These are phyloP conservation scores for Ilex aquifolium DNA, from an alignment of 257 asterid species.

Conservation along the genomic window DNA sequence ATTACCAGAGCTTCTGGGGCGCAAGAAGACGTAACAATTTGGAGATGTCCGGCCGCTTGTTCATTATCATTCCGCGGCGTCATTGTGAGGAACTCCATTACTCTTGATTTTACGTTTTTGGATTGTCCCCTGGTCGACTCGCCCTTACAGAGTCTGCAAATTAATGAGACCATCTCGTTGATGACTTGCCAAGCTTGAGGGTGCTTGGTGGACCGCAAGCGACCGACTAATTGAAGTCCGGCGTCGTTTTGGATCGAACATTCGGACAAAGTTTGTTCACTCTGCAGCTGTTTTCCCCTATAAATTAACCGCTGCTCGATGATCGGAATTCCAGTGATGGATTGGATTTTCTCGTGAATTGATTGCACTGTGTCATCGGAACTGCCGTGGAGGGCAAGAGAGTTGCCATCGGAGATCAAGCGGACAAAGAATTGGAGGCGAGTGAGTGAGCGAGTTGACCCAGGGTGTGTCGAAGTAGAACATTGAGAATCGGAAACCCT, in stretches of 20 bases:
- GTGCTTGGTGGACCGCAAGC: slow-evolving; percentile 73
- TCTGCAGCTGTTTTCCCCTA: slow-evolving; percentile 71
- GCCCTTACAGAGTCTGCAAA: slow-evolving; percentile 37
- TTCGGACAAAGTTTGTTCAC: slow-evolving; percentile 53
- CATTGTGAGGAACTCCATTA: slow-evolving; percentile 35
- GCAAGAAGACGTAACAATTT: slow-evolving; percentile 52
- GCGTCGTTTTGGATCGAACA: slow-evolving; percentile 64
- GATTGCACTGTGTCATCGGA: slow-evolving; percentile 47
- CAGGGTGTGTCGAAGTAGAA: slow-evolving; percentile 27
- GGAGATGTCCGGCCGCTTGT: slow-evolving; percentile 39
- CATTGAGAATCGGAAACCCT: slow-evolving; percentile 1
- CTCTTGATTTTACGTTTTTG: slow-evolving; percentile 27
- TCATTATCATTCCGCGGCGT: slow-evolving; percentile 23
- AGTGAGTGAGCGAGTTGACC: slow-evolving; percentile 17
- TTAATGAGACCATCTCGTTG: slow-evolving; percentile 40
- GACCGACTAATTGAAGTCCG: slow-evolving; percentile 51
- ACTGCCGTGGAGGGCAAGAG: slow-evolving; percentile 55
- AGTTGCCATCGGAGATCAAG: slow-evolving; percentile 40
- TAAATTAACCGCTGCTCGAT: slow-evolving; percentile 67
- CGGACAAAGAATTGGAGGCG: slow-evolving; percentile 84
- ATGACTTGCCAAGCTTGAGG: slow-evolving; percentile 81
- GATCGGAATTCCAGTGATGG: slow-evolving; percentile 51
- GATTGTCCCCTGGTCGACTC: background rate
- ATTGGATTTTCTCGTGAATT: slow-evolving; percentile 47
- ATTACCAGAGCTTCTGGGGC: slow-evolving; percentile 69